Evolutionary conservation across 2,329 filamentous ascomycete genomes (phyloP).

Genomic region (Diaporthe destruens): DNA sequence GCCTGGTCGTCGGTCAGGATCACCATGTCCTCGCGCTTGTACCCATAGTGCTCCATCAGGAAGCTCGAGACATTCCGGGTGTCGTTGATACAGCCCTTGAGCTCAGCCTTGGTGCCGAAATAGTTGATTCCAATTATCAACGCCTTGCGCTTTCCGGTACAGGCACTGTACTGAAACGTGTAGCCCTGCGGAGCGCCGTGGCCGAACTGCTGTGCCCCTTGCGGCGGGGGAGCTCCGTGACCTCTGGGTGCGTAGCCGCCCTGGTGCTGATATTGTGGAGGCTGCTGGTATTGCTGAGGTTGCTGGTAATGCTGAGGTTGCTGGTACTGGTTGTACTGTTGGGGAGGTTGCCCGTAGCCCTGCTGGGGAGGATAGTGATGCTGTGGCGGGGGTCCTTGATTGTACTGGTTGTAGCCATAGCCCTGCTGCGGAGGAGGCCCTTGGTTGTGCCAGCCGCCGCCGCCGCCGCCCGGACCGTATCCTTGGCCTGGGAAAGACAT

Average conservation of each 20-base stretch:
- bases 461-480: slow-evolving; percentile 45
- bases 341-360: slow-evolving; percentile 43
- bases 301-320: background rate
- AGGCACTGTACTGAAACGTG: slow-evolving; percentile 82
- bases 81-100: slow-evolving; percentile 85
- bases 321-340: slow-evolving; percentile 49
- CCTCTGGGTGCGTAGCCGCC: slow-evolving; percentile 54
- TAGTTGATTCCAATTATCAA: slow-evolving; percentile 86
- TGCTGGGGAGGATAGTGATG: slow-evolving; percentile 35
- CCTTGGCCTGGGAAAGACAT: slow-evolving; percentile 46
- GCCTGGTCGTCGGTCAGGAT: slow-evolving; percentile 81
- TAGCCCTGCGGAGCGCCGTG: slow-evolving; percentile 77
- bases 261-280: slow-evolving; percentile 51
- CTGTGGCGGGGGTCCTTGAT: slow-evolving; percentile 26
- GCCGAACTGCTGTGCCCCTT: slow-evolving; percentile 69
- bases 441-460: slow-evolving; percentile 40
- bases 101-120: slow-evolving; percentile 77
- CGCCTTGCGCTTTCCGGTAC: slow-evolving; percentile 79
- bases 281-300: slow-evolving; percentile 51
- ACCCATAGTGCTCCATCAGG: slow-evolving; percentile 75
- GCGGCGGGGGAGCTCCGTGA: slow-evolving; percentile 59
- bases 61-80: slow-evolving; percentile 82
- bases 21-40: slow-evolving; percentile 85
- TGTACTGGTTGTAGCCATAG: slow-evolving; percentile 22
- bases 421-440: slow-evolving; percentile 33